A percentile compares a stretch with the other conserved stretches of the same genome.
phyloP scores from a whole-genome alignment of 805 yeast species.

The Sugiyamaella americana region DNA sequence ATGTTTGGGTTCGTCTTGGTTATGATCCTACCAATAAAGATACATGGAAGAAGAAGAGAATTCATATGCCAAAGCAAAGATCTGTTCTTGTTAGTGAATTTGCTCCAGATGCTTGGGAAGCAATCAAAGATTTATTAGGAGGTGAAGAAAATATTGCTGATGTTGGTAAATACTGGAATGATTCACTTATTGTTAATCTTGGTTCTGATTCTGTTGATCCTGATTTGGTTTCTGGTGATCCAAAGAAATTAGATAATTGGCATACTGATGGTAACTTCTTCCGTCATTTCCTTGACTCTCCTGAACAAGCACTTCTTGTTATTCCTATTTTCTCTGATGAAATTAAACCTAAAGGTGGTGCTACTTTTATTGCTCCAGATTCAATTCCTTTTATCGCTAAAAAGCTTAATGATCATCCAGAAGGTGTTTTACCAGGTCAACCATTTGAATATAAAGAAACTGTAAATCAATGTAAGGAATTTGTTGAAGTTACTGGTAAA shows the following conservation, averaged over 20 bases:
- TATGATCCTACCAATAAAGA: conserved; percentile 8
- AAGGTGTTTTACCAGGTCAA: conserved; percentile 7
- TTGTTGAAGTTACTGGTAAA: conserved; percentile 15
- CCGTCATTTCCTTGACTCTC: conserved; percentile 13
- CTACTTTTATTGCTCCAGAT: conserved; percentile 11
- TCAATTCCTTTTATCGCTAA: conserved; percentile 11
- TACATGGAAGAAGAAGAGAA: conserved; percentile 3
- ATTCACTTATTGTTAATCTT: conserved; percentile 8
- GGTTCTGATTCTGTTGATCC: conserved; percentile 6
- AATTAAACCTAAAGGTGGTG: conserved; percentile 7
- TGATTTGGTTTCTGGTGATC: neutral
- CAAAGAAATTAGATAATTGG: conserved; percentile 9
- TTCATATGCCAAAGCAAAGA: conserved; percentile 12
- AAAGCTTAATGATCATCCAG: conserved; percentile 3
- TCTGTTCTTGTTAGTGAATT: conserved; percentile 6
- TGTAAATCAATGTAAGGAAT: conserved; percentile 12
- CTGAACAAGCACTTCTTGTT: conserved; percentile 12
- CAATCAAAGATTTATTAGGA: conserved; percentile 10
- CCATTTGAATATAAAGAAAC: conserved; percentile 3
- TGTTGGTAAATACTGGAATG: conserved; percentile 9
- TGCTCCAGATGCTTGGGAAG: conserved; percentile 14
- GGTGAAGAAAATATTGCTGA: conserved; percentile 10
- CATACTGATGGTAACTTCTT: conserved; percentile 14
- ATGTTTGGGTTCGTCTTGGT: conserved; percentile 13
- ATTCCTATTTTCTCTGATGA: conserved; percentile 12